These are phyloP conservation scores for Diaporthe helianthi DNA, from an alignment of 2,329 filamentous ascomycete genomes.

Conservation along the genomic window DNA sequence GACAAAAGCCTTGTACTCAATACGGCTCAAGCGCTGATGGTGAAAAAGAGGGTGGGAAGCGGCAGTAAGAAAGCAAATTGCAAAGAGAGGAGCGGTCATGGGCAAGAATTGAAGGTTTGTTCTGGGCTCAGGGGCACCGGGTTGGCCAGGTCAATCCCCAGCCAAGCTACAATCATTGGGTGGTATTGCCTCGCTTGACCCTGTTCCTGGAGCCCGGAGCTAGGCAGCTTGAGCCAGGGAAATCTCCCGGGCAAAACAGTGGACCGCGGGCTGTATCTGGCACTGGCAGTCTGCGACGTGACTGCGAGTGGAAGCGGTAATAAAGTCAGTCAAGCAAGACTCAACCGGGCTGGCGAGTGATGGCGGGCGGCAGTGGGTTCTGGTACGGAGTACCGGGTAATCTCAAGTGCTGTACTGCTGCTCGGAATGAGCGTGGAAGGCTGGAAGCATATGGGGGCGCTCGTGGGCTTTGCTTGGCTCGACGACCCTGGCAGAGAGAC, in stretches of 20 bases:
- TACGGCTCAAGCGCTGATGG: slow-evolving; percentile 51
- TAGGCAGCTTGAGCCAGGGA: slow-evolving; percentile 23
- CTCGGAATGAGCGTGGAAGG: slow-evolving; percentile 9
- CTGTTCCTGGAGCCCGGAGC: slow-evolving; percentile 28
- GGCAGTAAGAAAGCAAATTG: slow-evolving; percentile 55
- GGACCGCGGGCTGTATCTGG: slow-evolving; percentile 24
- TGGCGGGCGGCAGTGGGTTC: neutral
- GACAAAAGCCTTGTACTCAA: slow-evolving; percentile 49
- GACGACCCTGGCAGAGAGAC: neutral
- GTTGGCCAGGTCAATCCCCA: slow-evolving; percentile 28
- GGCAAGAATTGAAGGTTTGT: slow-evolving; percentile 38
- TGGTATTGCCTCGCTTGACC: slow-evolving; percentile 12
- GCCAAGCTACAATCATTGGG: slow-evolving; percentile 26
- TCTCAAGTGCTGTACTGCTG: slow-evolving; percentile 2
- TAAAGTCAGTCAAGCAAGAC: slow-evolving; percentile 9
- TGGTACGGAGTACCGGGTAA: no score
- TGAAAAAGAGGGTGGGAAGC: slow-evolving; percentile 54
- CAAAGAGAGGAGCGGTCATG: slow-evolving; percentile 51
- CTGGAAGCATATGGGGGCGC: neutral
- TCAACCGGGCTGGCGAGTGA: slow-evolving; percentile 3
- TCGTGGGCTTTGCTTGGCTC: neutral
- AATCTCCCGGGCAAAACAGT: slow-evolving; percentile 20
- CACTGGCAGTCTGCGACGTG: no score
- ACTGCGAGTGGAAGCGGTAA: slow-evolving; percentile 29
- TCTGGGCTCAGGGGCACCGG: slow-evolving; percentile 29